phyloP scores from a whole-genome alignment of 352 stramenopile genomes.

The Globisporangium iwayamae region DNA sequence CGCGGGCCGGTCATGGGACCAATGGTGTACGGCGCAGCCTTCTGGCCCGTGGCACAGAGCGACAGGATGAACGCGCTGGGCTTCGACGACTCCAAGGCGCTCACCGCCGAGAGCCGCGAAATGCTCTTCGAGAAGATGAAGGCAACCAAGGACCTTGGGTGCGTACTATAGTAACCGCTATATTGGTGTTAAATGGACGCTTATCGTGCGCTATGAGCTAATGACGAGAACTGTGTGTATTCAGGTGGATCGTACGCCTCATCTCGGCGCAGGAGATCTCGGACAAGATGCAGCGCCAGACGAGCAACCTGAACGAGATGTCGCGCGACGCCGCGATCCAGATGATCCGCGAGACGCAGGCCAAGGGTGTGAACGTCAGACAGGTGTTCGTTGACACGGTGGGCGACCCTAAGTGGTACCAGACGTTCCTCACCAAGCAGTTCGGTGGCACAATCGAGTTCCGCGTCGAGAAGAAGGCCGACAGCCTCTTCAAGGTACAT shows the following conservation, averaged over 20 bases:
- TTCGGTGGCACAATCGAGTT: constrained; percentile 90
- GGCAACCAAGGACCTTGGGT: constrained; percentile 61
- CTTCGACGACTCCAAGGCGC: constrained; percentile 95
- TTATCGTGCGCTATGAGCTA: background rate
- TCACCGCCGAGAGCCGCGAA: constrained; percentile 84
- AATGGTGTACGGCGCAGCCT: constrained; percentile 94
- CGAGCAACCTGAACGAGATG: constrained; percentile 93
- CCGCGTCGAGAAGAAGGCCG: constrained; percentile 95
- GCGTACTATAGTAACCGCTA: background rate
- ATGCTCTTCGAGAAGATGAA: constrained; percentile 89
- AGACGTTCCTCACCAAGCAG: constrained; percentile 89
- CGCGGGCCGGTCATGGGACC: constrained; percentile 92
- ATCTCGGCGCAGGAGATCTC: constrained; percentile 93
- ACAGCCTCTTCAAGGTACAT: constrained; percentile 92
- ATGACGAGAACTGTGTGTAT: background rate
- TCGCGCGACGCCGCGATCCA: constrained; percentile 92
- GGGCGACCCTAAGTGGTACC: constrained; percentile 89
- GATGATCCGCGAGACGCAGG: constrained; percentile 89
- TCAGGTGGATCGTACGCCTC: constrained; percentile 87
- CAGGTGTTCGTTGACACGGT: constrained; percentile 96
- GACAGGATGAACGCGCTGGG: constrained; percentile 77
- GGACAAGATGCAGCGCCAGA: constrained; percentile 92
- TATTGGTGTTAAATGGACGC: background rate
- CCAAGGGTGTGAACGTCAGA: constrained; percentile 80
- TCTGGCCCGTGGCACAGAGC: constrained; percentile 80